Conservation (phyloP, 1,139 yeast species). For the Saccharomyces uvarum region DNA sequence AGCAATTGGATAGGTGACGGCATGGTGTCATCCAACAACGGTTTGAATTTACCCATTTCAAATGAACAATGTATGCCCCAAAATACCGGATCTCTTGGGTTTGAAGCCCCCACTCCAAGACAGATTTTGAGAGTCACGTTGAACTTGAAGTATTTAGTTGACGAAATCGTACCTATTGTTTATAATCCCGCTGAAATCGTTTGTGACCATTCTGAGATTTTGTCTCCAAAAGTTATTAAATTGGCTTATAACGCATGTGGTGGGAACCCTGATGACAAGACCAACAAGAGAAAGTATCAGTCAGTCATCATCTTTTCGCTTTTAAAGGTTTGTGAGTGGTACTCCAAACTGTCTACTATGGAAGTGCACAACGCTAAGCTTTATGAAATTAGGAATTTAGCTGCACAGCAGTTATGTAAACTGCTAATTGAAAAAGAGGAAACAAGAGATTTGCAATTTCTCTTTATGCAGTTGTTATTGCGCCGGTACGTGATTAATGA, state of each 20-base stretch:
- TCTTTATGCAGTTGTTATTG: conserved; percentile 71
- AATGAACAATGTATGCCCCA: conserved; percentile 1
- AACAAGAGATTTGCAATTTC: conserved; percentile 50
- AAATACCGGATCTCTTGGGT: not conserved
- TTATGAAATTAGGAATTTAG: conserved; percentile 50
- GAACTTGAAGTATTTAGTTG: conserved; percentile 65
- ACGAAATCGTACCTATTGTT: conserved; percentile 59
- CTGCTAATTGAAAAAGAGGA: conserved; percentile 52
- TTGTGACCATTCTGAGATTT: conserved; percentile 52
- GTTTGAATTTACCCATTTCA: not conserved
- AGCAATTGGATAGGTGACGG: not conserved
- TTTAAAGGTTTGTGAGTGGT: conserved; percentile 75
- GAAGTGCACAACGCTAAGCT: conserved; percentile 66
- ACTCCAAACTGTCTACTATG: conserved; percentile 48
- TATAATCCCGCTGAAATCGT: conserved; percentile 46
- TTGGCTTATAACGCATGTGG: conserved; percentile 74
- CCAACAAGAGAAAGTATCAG: conserved; percentile 55
- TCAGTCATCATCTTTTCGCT: conserved; percentile 63
- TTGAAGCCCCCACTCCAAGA: conserved; percentile 48
- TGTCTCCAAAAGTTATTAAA: conserved; percentile 50
- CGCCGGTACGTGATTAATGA: conserved; percentile 64
- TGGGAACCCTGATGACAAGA: conserved; percentile 58
- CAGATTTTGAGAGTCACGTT: conserved; percentile 68
- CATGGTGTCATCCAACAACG: not conserved
- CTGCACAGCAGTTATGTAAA: conserved; percentile 70